These are phyloP conservation scores for Diospyros kaki DNA, from an alignment of 148 eudicot species.

Conservation along the genomic window DNA sequence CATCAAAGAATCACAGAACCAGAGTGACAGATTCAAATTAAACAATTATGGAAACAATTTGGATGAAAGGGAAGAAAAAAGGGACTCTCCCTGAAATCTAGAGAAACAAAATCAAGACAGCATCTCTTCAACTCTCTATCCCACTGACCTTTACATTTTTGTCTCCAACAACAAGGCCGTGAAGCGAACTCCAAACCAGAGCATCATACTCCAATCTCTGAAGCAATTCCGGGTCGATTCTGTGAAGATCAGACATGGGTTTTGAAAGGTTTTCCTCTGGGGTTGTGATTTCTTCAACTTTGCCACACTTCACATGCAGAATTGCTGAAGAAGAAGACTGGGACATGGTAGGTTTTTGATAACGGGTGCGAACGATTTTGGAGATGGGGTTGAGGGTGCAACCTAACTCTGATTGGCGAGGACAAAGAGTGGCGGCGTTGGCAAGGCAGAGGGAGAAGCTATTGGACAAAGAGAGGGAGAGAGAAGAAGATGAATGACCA, in stretches of 20 bases:
- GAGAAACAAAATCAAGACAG: not conserved
- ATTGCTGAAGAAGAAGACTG: slow-evolving; percentile 15
- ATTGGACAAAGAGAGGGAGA: slow-evolving; percentile 15
- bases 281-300: slow-evolving; percentile 20
- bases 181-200: slow-evolving; percentile 79
- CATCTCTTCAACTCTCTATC: not conserved
- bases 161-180: slow-evolving; percentile 88
- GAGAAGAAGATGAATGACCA: slow-evolving; percentile 16
- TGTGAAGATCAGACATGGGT: slow-evolving; percentile 50
- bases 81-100: not conserved
- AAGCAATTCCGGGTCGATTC: slow-evolving; percentile 46
- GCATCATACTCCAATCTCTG: slow-evolving; percentile 65
- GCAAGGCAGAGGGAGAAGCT: slow-evolving; percentile 3
- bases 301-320: slow-evolving; percentile 24
- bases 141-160: slow-evolving; percentile 51
- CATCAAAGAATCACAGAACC: too few relatives aligned
- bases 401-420: slow-evolving; percentile 18
- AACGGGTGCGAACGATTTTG: slow-evolving; percentile 7
- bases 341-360: slow-evolving; percentile 23
- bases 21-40: too few relatives aligned
- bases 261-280: slow-evolving; percentile 19
- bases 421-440: slow-evolving; percentile 7
- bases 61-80: too few relatives aligned
- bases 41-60: too few relatives aligned
- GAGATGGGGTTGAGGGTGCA: slow-evolving; percentile 3